These are phyloP conservation scores for Eutypa lata DNA, from an alignment of 2,329 filamentous ascomycete genomes.

Conservation along the genomic window DNA sequence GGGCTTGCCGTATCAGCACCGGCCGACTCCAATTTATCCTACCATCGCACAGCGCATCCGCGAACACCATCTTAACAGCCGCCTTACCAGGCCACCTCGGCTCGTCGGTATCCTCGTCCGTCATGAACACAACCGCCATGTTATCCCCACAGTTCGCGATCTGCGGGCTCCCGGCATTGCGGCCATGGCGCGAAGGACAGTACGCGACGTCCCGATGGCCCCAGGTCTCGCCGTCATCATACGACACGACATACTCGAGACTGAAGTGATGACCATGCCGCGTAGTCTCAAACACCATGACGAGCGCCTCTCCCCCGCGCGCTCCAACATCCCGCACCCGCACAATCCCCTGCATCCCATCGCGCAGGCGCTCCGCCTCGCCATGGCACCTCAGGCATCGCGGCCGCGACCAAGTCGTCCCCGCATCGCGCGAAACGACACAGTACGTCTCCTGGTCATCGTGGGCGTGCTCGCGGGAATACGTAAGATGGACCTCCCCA, in stretches of 20 bases:
- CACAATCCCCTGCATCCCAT: conserved; percentile 44
- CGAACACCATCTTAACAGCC: conserved; percentile 38
- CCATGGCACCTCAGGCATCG: conserved; percentile 37
- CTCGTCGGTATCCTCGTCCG: conserved; percentile 37
- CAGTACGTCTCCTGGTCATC: conserved; percentile 48
- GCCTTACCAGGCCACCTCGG: conserved; percentile 38
- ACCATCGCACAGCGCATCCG: conserved; percentile 29
- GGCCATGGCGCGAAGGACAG: conserved; percentile 29
- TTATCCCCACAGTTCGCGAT: conserved; percentile 38
- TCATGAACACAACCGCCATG: conserved; percentile 44
- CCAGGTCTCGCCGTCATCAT: conserved; percentile 40
- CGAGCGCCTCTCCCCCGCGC: conserved; percentile 32
- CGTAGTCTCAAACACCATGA: conserved; percentile 47
- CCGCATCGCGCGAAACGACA: conserved; percentile 40
- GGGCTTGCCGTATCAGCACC: conserved; percentile 24
- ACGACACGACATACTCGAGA: conserved; percentile 42
- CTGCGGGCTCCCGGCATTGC: conserved; percentile 44
- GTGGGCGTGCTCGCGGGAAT: conserved; percentile 42
- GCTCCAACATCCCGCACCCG: conserved; percentile 20
- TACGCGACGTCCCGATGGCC: conserved; percentile 38
- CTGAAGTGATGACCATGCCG: conserved; percentile 35
- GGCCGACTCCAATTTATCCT: conserved; percentile 32
- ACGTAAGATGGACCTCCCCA: conserved; percentile 40
- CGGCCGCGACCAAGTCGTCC: conserved; percentile 37
- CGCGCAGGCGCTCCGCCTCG: conserved; percentile 32